A percentile compares a stretch with the other conserved stretches of the same genome.
phyloP scores from a whole-genome alignment of 345 rosid species.

The Syzygium oleosum region DNA sequence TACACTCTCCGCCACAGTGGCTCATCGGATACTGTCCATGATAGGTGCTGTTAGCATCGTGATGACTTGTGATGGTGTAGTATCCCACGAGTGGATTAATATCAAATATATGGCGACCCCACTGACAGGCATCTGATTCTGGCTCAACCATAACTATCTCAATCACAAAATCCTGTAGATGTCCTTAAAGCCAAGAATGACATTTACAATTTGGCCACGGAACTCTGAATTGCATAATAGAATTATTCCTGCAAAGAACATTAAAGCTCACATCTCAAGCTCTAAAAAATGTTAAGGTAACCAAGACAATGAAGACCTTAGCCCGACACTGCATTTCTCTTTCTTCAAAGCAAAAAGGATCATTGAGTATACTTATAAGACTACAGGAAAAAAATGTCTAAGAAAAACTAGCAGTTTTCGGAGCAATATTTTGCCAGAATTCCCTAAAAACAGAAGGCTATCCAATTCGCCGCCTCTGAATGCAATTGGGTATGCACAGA shows the following conservation, averaged over 20 bases:
- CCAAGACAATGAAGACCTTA: neutral
- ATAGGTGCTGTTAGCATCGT: slow-evolving; percentile 20
- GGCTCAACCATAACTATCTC: slow-evolving; percentile 33
- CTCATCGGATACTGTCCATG: slow-evolving; percentile 30
- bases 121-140: slow-evolving; percentile 37
- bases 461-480: neutral
- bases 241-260: neutral
- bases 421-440: neutral
- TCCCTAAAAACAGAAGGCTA: neutral
- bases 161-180: neutral
- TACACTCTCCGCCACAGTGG: slow-evolving; percentile 39
- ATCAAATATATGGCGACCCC: slow-evolving; percentile 77
- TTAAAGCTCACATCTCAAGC: neutral
- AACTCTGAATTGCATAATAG: neutral
- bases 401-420: neutral
- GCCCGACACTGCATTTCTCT: neutral
- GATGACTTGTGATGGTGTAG: slow-evolving; percentile 31
- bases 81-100: slow-evolving; percentile 41
- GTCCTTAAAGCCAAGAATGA: neutral
- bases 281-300: neutral
- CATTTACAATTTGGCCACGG: neutral
- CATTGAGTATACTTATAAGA: neutral
- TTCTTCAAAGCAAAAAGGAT: neutral
- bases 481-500: neutral
- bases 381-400: neutral